These are phyloP conservation scores for Mikania micrantha DNA, from an alignment of 129 eudicot species.

Conservation along the genomic window DNA sequence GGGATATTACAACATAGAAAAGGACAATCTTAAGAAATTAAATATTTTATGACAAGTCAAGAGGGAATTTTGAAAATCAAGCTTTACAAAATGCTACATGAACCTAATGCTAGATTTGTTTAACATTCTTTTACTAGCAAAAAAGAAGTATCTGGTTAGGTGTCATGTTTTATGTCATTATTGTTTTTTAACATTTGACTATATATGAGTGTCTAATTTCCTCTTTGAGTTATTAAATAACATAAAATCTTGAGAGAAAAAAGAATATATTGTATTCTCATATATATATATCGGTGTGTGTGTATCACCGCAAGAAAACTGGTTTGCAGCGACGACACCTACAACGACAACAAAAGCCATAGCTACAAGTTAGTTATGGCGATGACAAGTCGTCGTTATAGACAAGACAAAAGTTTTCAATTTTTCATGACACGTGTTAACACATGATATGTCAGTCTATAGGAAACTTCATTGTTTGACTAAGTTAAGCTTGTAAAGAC, in stretches of 20 bases:
- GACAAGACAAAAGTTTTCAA: too few species aligned
- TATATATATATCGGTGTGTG: too few species aligned
- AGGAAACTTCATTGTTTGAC: too few species aligned
- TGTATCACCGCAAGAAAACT: too few species aligned
- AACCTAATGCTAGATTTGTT: constrained; percentile 25
- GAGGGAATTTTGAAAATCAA: not conserved
- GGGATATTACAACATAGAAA: not conserved
- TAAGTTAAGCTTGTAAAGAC: too few species aligned
- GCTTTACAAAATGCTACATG: constrained; percentile 20
- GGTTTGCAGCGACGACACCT: too few species aligned
- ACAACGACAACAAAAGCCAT: too few species aligned
- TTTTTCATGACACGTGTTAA: too few species aligned
- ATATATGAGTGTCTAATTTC: not conserved
- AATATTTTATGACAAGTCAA: constrained; percentile 7
- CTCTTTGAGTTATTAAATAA: constrained; percentile 1
- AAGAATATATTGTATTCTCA: constrained; percentile 6
- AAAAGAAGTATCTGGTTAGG: constrained; percentile 17
- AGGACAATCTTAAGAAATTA: not conserved
- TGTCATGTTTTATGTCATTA: constrained; percentile 7
- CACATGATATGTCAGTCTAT: too few species aligned
- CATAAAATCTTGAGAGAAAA: constrained; percentile 11
- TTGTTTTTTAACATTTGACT: not conserved
- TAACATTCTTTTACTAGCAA: constrained; percentile 15
- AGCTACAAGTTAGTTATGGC: too few species aligned
- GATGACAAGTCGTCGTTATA: too few species aligned